Base-by-base conservation (phyloP, 768 basidiomycete species). In the Grammothele lineata region DNA sequence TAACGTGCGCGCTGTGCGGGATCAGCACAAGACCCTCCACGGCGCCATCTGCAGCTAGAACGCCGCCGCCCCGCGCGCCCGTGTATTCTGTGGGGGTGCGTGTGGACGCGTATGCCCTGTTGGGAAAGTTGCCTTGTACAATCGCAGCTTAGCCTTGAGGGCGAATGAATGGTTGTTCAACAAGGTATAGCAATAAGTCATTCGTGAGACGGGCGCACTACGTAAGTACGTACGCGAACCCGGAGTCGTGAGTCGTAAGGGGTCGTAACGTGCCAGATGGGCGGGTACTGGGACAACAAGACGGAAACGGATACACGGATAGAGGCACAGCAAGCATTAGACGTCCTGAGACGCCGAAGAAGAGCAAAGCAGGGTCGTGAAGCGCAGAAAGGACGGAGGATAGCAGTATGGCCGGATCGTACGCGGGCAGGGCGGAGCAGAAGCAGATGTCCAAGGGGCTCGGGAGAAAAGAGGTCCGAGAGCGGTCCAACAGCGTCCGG, bases 151-250 rank as follows among this genome's bases (percentile, higher is more conserved):
- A n/a, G n/a, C n/a, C n/a, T n/a, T n/a, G n/a, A n/a, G n/a, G n/a
- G n/a, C n/a, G n/a, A n/a, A n/a, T n/a, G 43, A 39, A 19, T 35
- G 26, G 22, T 25, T 45, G 51, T 47, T 45, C 47, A 54, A 47
- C 55, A 56, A 45, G n/a, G 43, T 46, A 57, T 48, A 52, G 50
- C 47, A 58, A 59, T 57, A 63, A 60, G 53, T 61, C 51, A 61
- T 45, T 55, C 57, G 47, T 56, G 45, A n/a, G 53, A 27, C 37
- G 27, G 42, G 42, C 38, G 17, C 33, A 17, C 35, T 51, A 54
- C 53, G 51, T 57, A 55, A 56, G 36, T 41, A 42, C n/a, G n/a
- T n/a, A n/a, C 33, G 40, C 44, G n/a, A 32, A 19, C 24, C 40
- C 40, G 38, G 40, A 27, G 55, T 59, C 58, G 54, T 60, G 42